phyloP scores from a whole-genome alignment of 805 yeast species.

The Ogataea wickerhamii region DNA sequence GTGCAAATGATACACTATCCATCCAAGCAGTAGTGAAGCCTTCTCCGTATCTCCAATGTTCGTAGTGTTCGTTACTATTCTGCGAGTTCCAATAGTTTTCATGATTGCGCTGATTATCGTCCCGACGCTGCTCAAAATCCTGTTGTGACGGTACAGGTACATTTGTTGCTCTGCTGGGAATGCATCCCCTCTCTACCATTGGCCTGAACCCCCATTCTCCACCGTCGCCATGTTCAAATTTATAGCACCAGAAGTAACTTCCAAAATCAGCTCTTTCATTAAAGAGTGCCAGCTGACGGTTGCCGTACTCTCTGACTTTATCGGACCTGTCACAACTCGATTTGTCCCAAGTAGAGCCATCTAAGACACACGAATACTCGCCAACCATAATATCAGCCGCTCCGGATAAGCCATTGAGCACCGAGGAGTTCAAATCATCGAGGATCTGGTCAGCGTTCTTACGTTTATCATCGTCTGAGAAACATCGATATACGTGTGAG shows the following conservation, averaged over 20 bases:
- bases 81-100: slow-evolving; percentile 63
- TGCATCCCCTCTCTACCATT: slow-evolving; percentile 62
- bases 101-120: slow-evolving; percentile 45
- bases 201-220: slow-evolving; percentile 95
- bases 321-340: slow-evolving; percentile 43
- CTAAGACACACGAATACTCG: slow-evolving; percentile 86
- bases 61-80: slow-evolving; percentile 58
- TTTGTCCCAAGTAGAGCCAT: slow-evolving; percentile 68
- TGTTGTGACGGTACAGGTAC: slow-evolving; percentile 37
- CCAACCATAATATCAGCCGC: slow-evolving; percentile 73
- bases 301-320: slow-evolving; percentile 61
- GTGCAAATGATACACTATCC: slow-evolving; percentile 67
- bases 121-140: slow-evolving; percentile 39
- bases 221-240: slow-evolving; percentile 84
- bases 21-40: slow-evolving; percentile 76
- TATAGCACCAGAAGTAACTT: slow-evolving; percentile 85
- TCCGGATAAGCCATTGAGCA: slow-evolving; percentile 45
- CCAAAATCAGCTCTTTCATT: slow-evolving; percentile 61
- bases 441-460: slow-evolving; percentile 66
- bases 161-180: slow-evolving; percentile 34
- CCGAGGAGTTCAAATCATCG: slow-evolving; percentile 47
- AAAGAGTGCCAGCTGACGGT: slow-evolving; percentile 47
- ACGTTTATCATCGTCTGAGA: slow-evolving; percentile 65
- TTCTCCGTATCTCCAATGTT: slow-evolving; percentile 76
- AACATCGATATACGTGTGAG: slow-evolving; percentile 82